Percentiles rank a stretch among this genome's conserved stretches.
Evolutionary conservation across 495 filamentous ascomycete genomes (phyloP).

Genomic region (Daldinia concentrica): DNA sequence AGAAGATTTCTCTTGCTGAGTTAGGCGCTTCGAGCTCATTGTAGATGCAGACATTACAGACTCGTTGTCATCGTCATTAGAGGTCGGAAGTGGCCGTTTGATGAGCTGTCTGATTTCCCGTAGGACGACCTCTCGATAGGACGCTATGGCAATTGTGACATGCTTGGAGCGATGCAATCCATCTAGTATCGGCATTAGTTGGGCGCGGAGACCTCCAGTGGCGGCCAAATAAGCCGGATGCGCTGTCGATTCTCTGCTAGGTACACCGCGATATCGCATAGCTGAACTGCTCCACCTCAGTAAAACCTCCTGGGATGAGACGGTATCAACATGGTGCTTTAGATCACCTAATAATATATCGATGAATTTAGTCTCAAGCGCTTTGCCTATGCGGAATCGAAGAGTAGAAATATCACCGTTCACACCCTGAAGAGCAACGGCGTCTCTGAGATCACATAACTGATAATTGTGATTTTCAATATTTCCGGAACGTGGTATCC

Average conservation of each 20-base stretch:
- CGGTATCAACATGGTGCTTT: constrained; percentile 79
- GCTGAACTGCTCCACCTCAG: constrained; percentile 74
- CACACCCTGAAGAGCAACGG: constrained; percentile 83
- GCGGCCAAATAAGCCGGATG: constrained; percentile 79
- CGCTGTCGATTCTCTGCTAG: constrained; percentile 69
- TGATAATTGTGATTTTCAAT: constrained; percentile 48
- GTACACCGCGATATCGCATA: constrained; percentile 65
- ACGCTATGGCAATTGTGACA: constrained; percentile 78
- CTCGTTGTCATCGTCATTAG: constrained; percentile 91
- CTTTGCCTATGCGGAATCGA: constrained; percentile 82
- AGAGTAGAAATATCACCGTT: constrained; percentile 77
- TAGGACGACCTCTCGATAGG: constrained; percentile 86
- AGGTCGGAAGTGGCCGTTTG: constrained; percentile 84
- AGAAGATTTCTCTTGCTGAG: constrained; percentile 87
- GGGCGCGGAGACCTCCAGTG: constrained; percentile 71
- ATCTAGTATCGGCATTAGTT: constrained; percentile 72
- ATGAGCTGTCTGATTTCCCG: constrained; percentile 90
- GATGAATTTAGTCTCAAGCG: constrained; percentile 84
- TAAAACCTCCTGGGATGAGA: constrained; percentile 76
- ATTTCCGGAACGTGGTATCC: constrained; percentile 13
- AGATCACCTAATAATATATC: constrained; percentile 81
- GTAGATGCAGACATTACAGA: constrained; percentile 90
- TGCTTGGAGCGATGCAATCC: constrained; percentile 83
- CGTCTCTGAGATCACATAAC: constrained; percentile 75
- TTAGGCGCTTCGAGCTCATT: constrained; percentile 70